A percentile compares a stretch with the other conserved stretches of the same genome.
Conservation (phyloP, 2,329 filamentous ascomycete genomes). For the Phaeosphaeria sp. region DNA sequence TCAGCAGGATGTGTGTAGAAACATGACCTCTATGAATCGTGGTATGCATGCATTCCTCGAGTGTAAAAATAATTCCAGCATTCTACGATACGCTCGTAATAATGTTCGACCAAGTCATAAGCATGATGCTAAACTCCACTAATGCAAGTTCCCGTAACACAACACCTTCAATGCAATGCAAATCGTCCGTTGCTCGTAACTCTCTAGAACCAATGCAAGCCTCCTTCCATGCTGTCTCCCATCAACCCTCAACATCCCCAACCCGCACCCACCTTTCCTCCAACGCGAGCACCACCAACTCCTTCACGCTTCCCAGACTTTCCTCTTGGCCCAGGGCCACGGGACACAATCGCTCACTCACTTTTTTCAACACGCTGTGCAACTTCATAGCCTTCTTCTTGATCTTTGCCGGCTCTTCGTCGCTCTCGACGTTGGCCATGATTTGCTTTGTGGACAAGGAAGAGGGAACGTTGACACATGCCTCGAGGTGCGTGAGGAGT, state of each 20-base stretch:
- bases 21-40: too few relatives aligned
- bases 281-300: conserved; percentile 43
- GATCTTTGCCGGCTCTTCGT: conserved; percentile 24
- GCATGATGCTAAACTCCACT: not conserved
- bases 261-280: conserved; percentile 44
- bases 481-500: conserved; percentile 53
- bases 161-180: not conserved
- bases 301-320: conserved; percentile 37
- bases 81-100: not conserved
- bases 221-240: not conserved
- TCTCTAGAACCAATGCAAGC: too few relatives aligned
- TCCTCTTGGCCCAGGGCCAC: conserved; percentile 35
- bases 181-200: too few relatives aligned
- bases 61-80: too few relatives aligned
- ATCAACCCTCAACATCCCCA: conserved; percentile 38
- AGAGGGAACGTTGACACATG: conserved; percentile 25
- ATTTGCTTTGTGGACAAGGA: conserved; percentile 14
- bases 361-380: conserved; percentile 44
- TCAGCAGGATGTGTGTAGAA: too few relatives aligned
- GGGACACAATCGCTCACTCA: conserved; percentile 50
- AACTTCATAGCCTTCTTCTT: conserved; percentile 47
- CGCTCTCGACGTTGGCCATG: conserved; percentile 18
- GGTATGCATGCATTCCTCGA: too few relatives aligned
- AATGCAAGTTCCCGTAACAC: not conserved
- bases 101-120: not conserved